A percentile compares a stretch with the other conserved stretches of the same genome.
Conservation (phyloP, 352 stramenopile genomes). For the Blastocystis sp. region DNA sequence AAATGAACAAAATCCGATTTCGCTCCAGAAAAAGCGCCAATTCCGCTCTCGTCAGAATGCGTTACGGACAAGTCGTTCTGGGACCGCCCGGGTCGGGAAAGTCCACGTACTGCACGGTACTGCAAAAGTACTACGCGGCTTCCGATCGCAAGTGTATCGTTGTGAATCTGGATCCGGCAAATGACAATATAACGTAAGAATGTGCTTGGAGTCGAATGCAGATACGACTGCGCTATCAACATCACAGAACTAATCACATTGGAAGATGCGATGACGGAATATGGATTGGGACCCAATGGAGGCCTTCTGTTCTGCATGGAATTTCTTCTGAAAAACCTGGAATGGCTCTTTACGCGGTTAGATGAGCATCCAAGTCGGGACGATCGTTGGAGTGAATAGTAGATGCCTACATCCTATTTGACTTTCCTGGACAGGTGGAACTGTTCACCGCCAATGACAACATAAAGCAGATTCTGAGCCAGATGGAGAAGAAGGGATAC, state of each 20-base stretch:
- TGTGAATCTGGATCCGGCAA: slow-evolving; percentile 94
- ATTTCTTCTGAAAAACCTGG: slow-evolving; percentile 90
- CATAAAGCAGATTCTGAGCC: slow-evolving; percentile 83
- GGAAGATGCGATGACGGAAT: slow-evolving; percentile 77
- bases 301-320: slow-evolving; percentile 96
- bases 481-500: slow-evolving; percentile 64
- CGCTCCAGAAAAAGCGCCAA: neutral
- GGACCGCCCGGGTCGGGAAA: slow-evolving; percentile 82
- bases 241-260: slow-evolving; percentile 88
- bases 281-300: slow-evolving; percentile 69
- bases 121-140: slow-evolving; percentile 80
- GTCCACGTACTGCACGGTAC: slow-evolving; percentile 92
- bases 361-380: slow-evolving; percentile 69
- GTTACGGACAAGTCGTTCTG: slow-evolving; percentile 64
- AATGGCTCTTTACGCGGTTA: slow-evolving; percentile 86
- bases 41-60: slow-evolving; percentile 39
- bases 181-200: slow-evolving; percentile 71
- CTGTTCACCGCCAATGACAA: slow-evolving; percentile 95
- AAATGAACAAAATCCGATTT: neutral
- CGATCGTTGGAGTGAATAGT: slow-evolving; percentile 59
- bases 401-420: slow-evolving; percentile 91
- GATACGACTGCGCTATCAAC: slow-evolving; percentile 71
- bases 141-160: slow-evolving; percentile 69
- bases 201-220: neutral
- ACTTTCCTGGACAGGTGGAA: slow-evolving; percentile 96